Percentiles rank a stretch among this genome's conserved stretches.
phyloP scores from a whole-genome alignment of 176 grass and related monocot species.

The Lolium perenne region DNA sequence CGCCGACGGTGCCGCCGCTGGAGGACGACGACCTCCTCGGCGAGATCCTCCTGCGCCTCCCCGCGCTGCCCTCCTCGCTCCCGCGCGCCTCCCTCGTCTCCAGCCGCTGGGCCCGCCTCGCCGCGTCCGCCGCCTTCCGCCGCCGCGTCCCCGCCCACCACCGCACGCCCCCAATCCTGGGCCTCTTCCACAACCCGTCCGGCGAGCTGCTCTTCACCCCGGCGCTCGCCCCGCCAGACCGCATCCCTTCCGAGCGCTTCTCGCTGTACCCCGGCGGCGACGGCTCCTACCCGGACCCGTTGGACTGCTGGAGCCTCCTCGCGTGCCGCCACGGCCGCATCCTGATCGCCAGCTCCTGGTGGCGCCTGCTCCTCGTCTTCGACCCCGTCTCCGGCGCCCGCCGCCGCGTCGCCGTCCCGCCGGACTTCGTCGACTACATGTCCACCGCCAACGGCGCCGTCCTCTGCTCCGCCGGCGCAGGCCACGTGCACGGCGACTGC shows the following conservation, averaged over 20 bases:
- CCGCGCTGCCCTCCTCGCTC: background rate
- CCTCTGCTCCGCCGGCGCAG: background rate
- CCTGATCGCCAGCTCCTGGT: background rate
- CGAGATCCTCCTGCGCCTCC: background rate
- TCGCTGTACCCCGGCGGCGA: no score
- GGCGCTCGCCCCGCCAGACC: background rate
- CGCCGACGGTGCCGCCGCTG: background rate
- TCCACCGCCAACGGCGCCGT: background rate
- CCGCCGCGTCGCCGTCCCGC: background rate
- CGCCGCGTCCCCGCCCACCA: background rate
- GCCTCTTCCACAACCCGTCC: background rate
- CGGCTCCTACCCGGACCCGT: no score
- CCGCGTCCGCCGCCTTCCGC: background rate
- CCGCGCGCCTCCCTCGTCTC: background rate
- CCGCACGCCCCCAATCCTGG: background rate
- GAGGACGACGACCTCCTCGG: background rate
- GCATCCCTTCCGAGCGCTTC: background rate
- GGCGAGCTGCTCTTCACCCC: background rate
- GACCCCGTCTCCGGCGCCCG: background rate
- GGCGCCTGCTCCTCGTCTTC: constrained; percentile 9
- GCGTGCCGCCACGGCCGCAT: background rate
- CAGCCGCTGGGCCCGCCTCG: background rate
- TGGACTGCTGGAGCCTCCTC: background rate
- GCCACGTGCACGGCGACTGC: no score
- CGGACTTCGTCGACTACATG: background rate